Conservation (phyloP, 2,329 filamentous ascomycete species). For the Leptographium galeiforme region DNA sequence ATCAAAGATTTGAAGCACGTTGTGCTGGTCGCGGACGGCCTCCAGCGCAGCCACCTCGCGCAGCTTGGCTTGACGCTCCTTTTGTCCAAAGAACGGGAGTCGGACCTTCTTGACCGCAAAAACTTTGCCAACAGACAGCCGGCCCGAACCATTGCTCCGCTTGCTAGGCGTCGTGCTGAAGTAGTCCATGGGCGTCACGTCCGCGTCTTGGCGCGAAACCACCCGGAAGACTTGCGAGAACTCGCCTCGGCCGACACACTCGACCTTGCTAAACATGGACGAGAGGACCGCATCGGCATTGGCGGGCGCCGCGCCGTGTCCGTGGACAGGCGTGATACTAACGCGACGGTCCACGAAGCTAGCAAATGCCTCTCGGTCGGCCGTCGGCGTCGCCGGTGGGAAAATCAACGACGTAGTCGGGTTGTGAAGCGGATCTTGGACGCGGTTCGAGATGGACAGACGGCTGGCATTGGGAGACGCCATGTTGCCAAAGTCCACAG, state of each 20-base stretch:
- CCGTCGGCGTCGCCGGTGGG: slow-evolving; percentile 73
- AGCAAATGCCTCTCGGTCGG: slow-evolving; percentile 36
- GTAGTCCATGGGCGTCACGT: slow-evolving; percentile 21
- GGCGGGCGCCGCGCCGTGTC: slow-evolving; percentile 52
- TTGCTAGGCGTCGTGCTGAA: slow-evolving; percentile 13
- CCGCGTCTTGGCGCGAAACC: slow-evolving; percentile 23
- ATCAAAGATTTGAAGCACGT: slow-evolving; percentile 72
- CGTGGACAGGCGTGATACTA: slow-evolving; percentile 57
- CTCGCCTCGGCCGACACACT: slow-evolving; percentile 72
- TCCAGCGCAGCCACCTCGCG: slow-evolving; percentile 72
- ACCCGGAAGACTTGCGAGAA: slow-evolving; percentile 90
- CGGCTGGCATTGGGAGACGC: slow-evolving; percentile 69
- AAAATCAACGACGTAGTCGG: slow-evolving; percentile 15
- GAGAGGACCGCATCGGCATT: slow-evolving; percentile 65
- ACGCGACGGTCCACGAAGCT: slow-evolving; percentile 41
- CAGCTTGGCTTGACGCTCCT: slow-evolving; percentile 71
- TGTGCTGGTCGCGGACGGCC: slow-evolving; percentile 64
- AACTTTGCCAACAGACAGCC: slow-evolving; percentile 39
- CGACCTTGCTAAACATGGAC: slow-evolving; percentile 67
- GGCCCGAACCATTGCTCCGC: background rate
- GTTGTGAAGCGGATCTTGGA: background rate
- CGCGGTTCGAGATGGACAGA: slow-evolving; percentile 59
- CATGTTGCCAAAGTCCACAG: slow-evolving; percentile 21
- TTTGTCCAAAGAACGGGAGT: slow-evolving; percentile 61
- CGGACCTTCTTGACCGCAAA: slow-evolving; percentile 93